A percentile compares a stretch with the other conserved stretches of the same genome.
Evolutionary conservation across 2,329 filamentous ascomycete genomes (phyloP).

Genomic region (Diplodia mutila): DNA sequence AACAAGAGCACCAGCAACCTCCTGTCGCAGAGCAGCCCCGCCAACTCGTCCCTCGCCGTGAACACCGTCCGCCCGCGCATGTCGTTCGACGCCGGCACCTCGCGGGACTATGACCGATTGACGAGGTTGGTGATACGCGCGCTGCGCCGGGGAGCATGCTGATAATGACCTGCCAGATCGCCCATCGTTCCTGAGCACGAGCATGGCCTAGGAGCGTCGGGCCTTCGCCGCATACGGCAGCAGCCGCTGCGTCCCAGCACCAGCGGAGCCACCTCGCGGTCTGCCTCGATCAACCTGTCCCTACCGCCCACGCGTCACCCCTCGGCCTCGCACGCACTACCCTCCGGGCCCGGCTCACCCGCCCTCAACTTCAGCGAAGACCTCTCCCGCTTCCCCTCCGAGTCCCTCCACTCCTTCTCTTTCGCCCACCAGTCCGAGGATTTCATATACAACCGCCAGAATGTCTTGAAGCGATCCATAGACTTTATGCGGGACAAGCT

Average conservation of each 20-base stretch:
- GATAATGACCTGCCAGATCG: constrained; percentile 47
- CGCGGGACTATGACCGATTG: constrained; percentile 60
- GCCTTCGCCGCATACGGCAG: constrained; percentile 91
- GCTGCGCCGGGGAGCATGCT: background rate
- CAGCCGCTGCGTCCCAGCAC: constrained; percentile 66
- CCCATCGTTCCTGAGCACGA: constrained; percentile 84
- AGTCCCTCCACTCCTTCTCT: constrained; percentile 97
- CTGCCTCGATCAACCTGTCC: constrained; percentile 72
- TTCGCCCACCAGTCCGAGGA: constrained; percentile 96
- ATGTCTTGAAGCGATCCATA: constrained; percentile 87
- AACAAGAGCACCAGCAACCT: constrained; percentile 56
- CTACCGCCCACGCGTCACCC: constrained; percentile 53
- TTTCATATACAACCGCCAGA: constrained; percentile 86
- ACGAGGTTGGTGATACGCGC: constrained; percentile 64
- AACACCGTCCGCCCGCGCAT: constrained; percentile 69
- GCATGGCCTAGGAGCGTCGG: constrained; percentile 81
- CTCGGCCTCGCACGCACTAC: constrained; percentile 54
- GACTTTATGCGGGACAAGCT: constrained; percentile 96
- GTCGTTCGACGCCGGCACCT: constrained; percentile 74
- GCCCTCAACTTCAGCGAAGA: constrained; percentile 80
- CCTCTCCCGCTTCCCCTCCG: constrained; percentile 86
- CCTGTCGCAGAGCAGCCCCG: constrained; percentile 39
- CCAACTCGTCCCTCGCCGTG: constrained; percentile 44
- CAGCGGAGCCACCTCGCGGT: constrained; percentile 56
- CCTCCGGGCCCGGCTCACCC: constrained; percentile 71